Conservation (phyloP, 2,329 filamentous ascomycete species). For the Pestalotiopsis sp. region DNA sequence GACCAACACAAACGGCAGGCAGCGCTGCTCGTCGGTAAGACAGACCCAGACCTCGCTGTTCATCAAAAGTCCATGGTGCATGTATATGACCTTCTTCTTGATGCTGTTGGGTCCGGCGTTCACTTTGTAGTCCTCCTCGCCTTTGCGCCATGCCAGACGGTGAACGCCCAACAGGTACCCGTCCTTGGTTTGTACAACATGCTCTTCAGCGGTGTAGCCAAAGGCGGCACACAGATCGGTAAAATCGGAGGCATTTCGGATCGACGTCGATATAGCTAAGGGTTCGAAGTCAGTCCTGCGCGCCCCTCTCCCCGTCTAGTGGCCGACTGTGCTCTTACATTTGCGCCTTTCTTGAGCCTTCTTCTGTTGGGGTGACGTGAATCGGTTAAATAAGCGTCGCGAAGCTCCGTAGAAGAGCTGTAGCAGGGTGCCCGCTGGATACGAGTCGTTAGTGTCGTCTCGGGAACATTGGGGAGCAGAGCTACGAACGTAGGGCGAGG, state of each 20-base stretch:
- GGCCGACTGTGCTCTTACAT: slow-evolving; percentile 41
- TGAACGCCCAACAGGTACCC: slow-evolving; percentile 92
- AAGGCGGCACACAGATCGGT: slow-evolving; percentile 89
- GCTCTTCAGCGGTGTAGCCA: slow-evolving; percentile 93
- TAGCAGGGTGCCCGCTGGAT: slow-evolving; percentile 75
- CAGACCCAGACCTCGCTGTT: slow-evolving; percentile 99
- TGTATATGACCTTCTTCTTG: slow-evolving; percentile 84
- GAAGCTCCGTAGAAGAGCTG: slow-evolving; percentile 82
- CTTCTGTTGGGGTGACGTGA: slow-evolving; percentile 71
- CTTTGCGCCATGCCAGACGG: slow-evolving; percentile 79
- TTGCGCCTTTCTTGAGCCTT: slow-evolving; percentile 70
- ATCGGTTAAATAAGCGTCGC: slow-evolving; percentile 77
- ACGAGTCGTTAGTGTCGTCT: slow-evolving; percentile 18
- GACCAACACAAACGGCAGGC: slow-evolving; percentile 85
- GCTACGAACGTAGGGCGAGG: slow-evolving; percentile 75
- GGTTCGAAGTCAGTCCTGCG: background rate
- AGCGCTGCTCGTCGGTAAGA: slow-evolving; percentile 81
- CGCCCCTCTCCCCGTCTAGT: background rate
- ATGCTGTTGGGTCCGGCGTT: slow-evolving; percentile 71
- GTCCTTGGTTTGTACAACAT: slow-evolving; percentile 92
- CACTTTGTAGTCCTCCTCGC: slow-evolving; percentile 78
- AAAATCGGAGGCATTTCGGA: slow-evolving; percentile 89
- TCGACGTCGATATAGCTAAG: slow-evolving; percentile 68
- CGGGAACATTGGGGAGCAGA: background rate
- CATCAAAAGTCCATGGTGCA: slow-evolving; percentile 97